Percentiles rank a stretch among this genome's conserved stretches.
phyloP scores from a whole-genome alignment of 2,329 filamentous ascomycete genomes.

The Diatrype stigma region DNA sequence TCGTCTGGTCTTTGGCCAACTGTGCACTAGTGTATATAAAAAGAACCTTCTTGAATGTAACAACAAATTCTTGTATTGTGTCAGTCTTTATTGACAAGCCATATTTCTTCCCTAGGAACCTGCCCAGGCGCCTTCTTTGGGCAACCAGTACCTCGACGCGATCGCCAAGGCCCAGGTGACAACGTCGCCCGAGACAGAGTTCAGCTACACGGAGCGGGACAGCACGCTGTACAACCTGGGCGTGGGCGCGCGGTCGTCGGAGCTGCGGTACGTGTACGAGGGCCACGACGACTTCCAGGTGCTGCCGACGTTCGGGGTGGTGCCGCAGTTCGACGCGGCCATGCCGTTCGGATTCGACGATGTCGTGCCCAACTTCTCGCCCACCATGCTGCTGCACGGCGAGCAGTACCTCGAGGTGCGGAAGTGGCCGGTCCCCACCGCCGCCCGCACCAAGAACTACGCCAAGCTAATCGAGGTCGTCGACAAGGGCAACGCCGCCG shows the following conservation, averaged over 20 bases:
- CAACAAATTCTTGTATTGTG: conserved; percentile 10
- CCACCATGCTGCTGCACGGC: conserved; percentile 98
- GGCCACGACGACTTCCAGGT: conserved; percentile 88
- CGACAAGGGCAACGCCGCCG: conserved; percentile 88
- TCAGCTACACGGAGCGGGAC: conserved; percentile 80
- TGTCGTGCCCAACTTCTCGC: conserved; percentile 91
- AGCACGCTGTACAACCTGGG: conserved; percentile 94
- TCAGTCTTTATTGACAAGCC: conserved; percentile 8
- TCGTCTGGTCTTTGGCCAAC: no score
- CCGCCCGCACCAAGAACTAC: conserved; percentile 69
- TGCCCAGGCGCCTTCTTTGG: conserved; percentile 18
- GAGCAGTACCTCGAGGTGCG: conserved; percentile 97
- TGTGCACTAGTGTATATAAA: conserved; percentile 14
- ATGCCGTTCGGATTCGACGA: conserved; percentile 75
- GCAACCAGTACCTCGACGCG: conserved; percentile 64
- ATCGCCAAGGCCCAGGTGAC: conserved; percentile 72
- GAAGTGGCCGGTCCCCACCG: conserved; percentile 86
- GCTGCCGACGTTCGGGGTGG: conserved; percentile 90
- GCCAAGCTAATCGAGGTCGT: conserved; percentile 87
- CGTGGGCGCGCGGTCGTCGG: conserved; percentile 83
- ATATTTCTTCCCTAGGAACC: conserved; percentile 10
- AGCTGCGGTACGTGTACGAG: conserved; percentile 87
- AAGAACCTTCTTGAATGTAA: conserved; percentile 19
- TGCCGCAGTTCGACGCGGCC: conserved; percentile 86
- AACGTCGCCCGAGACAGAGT: conserved; percentile 59